A percentile compares a stretch with the other conserved stretches of the same genome.
Conservation (phyloP, 805 yeast species). For the Ascoidea rubescens region DNA sequence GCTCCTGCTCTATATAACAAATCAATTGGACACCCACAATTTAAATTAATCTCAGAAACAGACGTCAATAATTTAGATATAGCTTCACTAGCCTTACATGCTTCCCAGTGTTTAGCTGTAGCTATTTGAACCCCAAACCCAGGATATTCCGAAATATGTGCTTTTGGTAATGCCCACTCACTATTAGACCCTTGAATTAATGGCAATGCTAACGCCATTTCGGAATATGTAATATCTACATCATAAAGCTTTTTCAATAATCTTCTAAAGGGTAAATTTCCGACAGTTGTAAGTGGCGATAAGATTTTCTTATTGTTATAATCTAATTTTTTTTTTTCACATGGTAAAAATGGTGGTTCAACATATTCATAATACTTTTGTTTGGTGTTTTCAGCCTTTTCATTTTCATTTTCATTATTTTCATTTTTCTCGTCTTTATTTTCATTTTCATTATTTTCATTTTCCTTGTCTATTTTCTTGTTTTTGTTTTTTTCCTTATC, state of each 20-base stretch:
- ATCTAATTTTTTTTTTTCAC: slow-evolving; percentile 71
- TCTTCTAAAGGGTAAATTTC: slow-evolving; percentile 89
- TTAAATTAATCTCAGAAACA: slow-evolving; percentile 77
- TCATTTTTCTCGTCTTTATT: slow-evolving; percentile 13
- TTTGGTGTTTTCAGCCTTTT: slow-evolving; percentile 15
- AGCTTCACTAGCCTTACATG: slow-evolving; percentile 83
- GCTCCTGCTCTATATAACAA: slow-evolving; percentile 88
- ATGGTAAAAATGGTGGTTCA: slow-evolving; percentile 63
- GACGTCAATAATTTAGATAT: slow-evolving; percentile 40
- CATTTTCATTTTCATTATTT: neutral
- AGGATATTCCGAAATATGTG: slow-evolving; percentile 68
- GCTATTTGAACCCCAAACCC: slow-evolving; percentile 94
- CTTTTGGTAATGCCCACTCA: slow-evolving; percentile 96
- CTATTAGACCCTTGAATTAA: slow-evolving; percentile 80
- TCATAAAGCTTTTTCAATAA: slow-evolving; percentile 73
- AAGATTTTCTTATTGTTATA: slow-evolving; percentile 68
- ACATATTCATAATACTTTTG: slow-evolving; percentile 34
- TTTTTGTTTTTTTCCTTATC: slow-evolving; percentile 17
- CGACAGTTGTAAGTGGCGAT: slow-evolving; percentile 95
- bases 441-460: slow-evolving; percentile 18
- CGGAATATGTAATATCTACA: slow-evolving; percentile 87
- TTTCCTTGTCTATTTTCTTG: slow-evolving; percentile 21
- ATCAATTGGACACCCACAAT: slow-evolving; percentile 97
- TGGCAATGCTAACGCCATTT: slow-evolving; percentile 87
- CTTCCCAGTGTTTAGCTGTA: slow-evolving; percentile 84